A percentile compares a stretch with the other conserved stretches of the same genome.
These are phyloP conservation scores for Eucalyptus urophylla DNA, from an alignment of 345 rosid genomes.

Conservation along the genomic window DNA sequence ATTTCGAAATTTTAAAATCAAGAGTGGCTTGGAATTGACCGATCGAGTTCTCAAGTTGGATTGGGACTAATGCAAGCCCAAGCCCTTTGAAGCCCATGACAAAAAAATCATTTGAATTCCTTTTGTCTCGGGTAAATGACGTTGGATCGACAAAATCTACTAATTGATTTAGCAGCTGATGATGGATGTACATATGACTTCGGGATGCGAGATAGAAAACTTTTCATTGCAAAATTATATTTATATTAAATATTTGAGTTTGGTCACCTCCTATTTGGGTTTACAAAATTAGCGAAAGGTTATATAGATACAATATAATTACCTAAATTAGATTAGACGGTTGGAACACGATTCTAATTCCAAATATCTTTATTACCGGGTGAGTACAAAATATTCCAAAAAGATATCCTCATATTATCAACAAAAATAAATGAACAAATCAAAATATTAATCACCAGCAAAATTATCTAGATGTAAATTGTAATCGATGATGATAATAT, in stretches of 20 bases:
- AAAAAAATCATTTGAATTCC: background rate
- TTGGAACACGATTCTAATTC: too few relatives aligned
- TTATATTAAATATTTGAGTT: background rate
- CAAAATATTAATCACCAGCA: accelerated
- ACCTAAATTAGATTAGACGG: background rate
- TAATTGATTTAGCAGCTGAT: background rate
- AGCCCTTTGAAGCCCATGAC: background rate
- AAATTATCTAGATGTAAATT: accelerated
- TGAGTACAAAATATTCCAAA: background rate
- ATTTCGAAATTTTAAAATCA: background rate
- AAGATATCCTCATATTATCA: too few relatives aligned
- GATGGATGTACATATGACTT: background rate
- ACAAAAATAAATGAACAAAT: too few relatives aligned
- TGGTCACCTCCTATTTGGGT: background rate
- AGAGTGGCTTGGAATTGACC: background rate
- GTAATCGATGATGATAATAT: accelerated
- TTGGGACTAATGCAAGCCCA: background rate
- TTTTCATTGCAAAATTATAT: background rate
- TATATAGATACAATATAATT: background rate
- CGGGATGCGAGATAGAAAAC: background rate
- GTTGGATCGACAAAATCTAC: background rate
- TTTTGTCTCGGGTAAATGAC: background rate
- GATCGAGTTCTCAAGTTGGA: background rate
- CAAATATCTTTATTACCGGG: background rate
- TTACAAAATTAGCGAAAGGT: background rate